Base-by-base conservation (phyloP, 179 eudicot genomes). In the Silene noctiflora region DNA sequence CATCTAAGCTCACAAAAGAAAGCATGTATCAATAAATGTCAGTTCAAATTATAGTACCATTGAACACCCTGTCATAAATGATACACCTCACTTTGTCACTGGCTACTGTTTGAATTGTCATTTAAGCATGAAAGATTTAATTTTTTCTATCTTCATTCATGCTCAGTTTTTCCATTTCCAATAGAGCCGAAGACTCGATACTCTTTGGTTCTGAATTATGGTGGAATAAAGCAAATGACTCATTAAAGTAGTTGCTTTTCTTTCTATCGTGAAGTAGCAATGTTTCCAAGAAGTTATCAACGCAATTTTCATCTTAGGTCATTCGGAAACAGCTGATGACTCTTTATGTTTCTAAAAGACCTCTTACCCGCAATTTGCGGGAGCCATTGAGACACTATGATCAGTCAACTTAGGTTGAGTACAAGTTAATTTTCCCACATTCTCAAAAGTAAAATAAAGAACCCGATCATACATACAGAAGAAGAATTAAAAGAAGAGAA, bases 401-500 rank as follows among this genome's bases (percentile, higher is more conserved):
- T n/a, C 25, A 27, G 31, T 31, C 63, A 27, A 10, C 19, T 13
- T 53, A 69, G 71, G 55, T 55, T 67, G 44, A 68, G 22, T 77
- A 69, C 58, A 42, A 33, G 39, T 35, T 19, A 48, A 12, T 70
- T 14, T 74, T 33, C 71, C 7, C 64, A 55, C 44, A 17, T 6
- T 13, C 60, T 73, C 63, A 31, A 39, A 4, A 77, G 58, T 51
- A 51, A 51, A 51, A 51, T 51, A 63, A 75, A 56, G 74, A 74
- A 74, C 73, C 67, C 17, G 33, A 44, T 35, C 42, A 77, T n/a
- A 25, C 19, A 70, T 48, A 61, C 66, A 44, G 46, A 67, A 76
- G 62, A 73, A 17, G 51, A 69, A 71, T n/a, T 31, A n/a, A 83
- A 83, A 85, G 81, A 85, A 79, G 86, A 77, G 79, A 85, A 85